phyloP scores from a whole-genome alignment of 2,329 filamentous ascomycete genomes.

The Ophiosphaerella narmari region DNA sequence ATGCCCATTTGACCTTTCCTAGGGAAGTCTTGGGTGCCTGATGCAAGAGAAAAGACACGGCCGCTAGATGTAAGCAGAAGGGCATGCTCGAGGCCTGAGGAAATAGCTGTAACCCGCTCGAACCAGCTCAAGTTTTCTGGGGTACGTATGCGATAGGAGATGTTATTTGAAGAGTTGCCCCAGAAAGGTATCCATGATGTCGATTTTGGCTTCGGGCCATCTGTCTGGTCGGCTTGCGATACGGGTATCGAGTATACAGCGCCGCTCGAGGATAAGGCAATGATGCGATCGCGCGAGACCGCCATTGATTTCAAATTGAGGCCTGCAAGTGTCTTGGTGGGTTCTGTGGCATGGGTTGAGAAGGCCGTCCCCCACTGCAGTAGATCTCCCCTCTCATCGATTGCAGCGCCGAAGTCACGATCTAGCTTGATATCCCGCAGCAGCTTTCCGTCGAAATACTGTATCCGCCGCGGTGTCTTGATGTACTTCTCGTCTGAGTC shows the following conservation, averaged over 20 bases:
- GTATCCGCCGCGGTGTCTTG: slow-evolving; percentile 78
- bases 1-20: slow-evolving; percentile 85
- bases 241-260: slow-evolving; percentile 84
- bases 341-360: slow-evolving; percentile 65
- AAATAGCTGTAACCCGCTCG: slow-evolving; percentile 75
- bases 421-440: slow-evolving; percentile 88
- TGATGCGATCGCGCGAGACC: slow-evolving; percentile 80
- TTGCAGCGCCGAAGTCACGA: slow-evolving; percentile 79
- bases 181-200: slow-evolving; percentile 76
- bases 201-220: slow-evolving; percentile 67
- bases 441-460: slow-evolving; percentile 82
- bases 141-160: slow-evolving; percentile 75
- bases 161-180: slow-evolving; percentile 56
- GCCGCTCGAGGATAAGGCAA: slow-evolving; percentile 76
- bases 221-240: slow-evolving; percentile 70
- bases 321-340: slow-evolving; percentile 74
- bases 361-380: slow-evolving; percentile 89
- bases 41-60: slow-evolving; percentile 85
- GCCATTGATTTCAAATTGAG: slow-evolving; percentile 79
- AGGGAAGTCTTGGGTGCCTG: slow-evolving; percentile 78
- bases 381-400: slow-evolving; percentile 84
- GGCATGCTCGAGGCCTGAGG: slow-evolving; percentile 82
- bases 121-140: slow-evolving; percentile 67
- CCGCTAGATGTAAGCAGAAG: slow-evolving; percentile 83
- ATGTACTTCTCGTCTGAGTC: slow-evolving; percentile 76